Percentiles rank a stretch among this genome's conserved stretches.
Evolutionary conservation across 495 filamentous ascomycete genomes (phyloP).

Genomic region (Penicillium canariense): DNA sequence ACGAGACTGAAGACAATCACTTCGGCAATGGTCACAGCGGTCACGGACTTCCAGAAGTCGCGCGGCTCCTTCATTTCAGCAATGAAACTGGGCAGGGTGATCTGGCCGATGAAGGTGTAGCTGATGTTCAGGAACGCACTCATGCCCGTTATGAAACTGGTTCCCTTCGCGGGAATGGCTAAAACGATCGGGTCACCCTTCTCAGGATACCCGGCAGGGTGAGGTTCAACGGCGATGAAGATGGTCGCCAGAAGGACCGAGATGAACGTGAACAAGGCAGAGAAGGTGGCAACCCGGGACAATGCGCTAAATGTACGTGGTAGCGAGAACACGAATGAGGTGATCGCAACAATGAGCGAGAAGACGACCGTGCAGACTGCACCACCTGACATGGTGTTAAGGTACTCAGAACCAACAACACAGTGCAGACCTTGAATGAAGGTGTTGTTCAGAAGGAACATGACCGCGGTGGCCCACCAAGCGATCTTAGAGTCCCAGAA

Average conservation of each 20-base stretch:
- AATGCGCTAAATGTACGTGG: constrained; percentile 78
- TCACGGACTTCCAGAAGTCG: constrained; percentile 88
- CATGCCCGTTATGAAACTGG: constrained; percentile 74
- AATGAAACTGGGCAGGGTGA: constrained; percentile 87
- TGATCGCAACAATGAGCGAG: constrained; percentile 62
- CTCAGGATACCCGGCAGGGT: constrained; percentile 59
- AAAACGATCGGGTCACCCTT: constrained; percentile 61
- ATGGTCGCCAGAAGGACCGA: constrained; percentile 78
- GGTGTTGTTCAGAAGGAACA: constrained; percentile 91
- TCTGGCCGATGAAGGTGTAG: constrained; percentile 92
- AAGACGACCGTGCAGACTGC: constrained; percentile 71
- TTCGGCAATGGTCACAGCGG: constrained; percentile 81
- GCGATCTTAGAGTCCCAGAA: constrained; percentile 76
- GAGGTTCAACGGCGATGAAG: constrained; percentile 69
- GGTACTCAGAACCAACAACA: constrained; percentile 73
- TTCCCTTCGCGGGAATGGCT: constrained; percentile 63
- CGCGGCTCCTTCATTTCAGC: constrained; percentile 85
- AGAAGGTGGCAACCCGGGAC: constrained; percentile 70
- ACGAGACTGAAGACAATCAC: constrained; percentile 77
- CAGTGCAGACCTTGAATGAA: constrained; percentile 84
- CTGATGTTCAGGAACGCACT: constrained; percentile 86
- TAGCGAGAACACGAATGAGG: constrained; percentile 73
- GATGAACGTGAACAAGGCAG: constrained; percentile 81
- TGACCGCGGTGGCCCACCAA: constrained; percentile 80
- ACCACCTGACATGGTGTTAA: constrained; percentile 76